A percentile compares a stretch with the other conserved stretches of the same genome.
Evolutionary conservation across 1,284 basidiomycete species (phyloP).

Genomic region (Apiotrichum domesticum): DNA sequence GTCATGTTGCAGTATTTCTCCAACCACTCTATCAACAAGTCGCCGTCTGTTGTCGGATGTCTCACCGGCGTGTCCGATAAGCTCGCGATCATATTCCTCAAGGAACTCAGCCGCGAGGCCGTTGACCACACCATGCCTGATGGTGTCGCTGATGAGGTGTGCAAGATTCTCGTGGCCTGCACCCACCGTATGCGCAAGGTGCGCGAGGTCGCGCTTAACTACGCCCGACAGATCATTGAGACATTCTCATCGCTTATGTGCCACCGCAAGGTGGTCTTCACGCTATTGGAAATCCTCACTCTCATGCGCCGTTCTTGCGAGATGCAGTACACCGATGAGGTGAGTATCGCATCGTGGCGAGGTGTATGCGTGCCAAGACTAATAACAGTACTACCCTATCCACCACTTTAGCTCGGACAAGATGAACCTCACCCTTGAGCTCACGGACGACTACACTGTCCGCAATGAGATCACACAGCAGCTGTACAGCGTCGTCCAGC

Average conservation of each 20-base stretch:
- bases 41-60: constrained; percentile 51
- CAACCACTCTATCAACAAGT: constrained; percentile 77
- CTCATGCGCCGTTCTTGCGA: constrained; percentile 82
- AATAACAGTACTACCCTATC: constrained; percentile 70
- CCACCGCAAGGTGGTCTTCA: constrained; percentile 76
- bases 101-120: constrained; percentile 64
- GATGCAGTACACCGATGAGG: constrained; percentile 87
- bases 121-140: constrained; percentile 71
- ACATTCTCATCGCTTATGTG: constrained; percentile 94
- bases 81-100: constrained; percentile 57
- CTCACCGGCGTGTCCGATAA: constrained; percentile 85
- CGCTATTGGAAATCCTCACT: constrained; percentile 86
- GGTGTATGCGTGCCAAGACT: not conserved
- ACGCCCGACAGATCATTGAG: constrained; percentile 77
- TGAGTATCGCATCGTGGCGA: constrained; percentile 36
- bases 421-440: constrained; percentile 65
- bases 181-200: constrained; percentile 79
- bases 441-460: constrained; percentile 80
- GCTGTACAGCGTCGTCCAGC: constrained; percentile 65
- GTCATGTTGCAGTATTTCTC: constrained; percentile 82
- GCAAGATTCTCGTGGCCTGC: constrained; percentile 66
- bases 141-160: constrained; percentile 68
- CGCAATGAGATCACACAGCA: constrained; percentile 77
- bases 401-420: constrained; percentile 78
- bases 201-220: constrained; percentile 73